A percentile compares a stretch with the other conserved stretches of the same genome.
Evolutionary conservation across 768 basidiomycete species (phyloP).

Genomic region (Coprinopsis cinerea): DNA sequence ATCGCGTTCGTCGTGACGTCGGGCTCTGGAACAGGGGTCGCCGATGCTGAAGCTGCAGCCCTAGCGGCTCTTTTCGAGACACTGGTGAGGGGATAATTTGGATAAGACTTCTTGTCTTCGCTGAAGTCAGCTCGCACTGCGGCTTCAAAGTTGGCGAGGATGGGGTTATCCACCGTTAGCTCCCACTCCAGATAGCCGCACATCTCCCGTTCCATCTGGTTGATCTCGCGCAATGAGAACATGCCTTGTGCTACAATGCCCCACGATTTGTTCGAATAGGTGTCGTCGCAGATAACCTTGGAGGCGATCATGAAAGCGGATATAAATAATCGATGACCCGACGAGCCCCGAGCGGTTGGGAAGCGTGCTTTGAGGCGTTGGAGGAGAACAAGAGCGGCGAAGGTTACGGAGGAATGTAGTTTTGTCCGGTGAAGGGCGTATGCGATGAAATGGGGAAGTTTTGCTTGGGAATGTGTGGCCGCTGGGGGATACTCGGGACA

Average conservation of each 20-base stretch:
- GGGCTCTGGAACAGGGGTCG: conserved; percentile 37
- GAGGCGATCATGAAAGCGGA: conserved; percentile 91
- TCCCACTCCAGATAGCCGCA: conserved; percentile 92
- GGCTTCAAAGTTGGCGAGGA: conserved; percentile 54
- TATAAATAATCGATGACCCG: conserved; percentile 85
- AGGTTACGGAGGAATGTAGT: conserved; percentile 64
- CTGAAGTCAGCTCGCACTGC: conserved; percentile 57
- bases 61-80: conserved; percentile 55
- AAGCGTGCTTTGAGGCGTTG: conserved; percentile 87
- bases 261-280: conserved; percentile 92
- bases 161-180: conserved; percentile 63
- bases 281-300: conserved; percentile 92
- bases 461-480: conserved; percentile 49
- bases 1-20: conserved; percentile 41
- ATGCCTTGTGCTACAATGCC: conserved; percentile 84
- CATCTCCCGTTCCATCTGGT: conserved; percentile 97
- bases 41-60: conserved; percentile 33
- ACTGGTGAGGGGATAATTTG: conserved; percentile 55
- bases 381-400: conserved; percentile 60
- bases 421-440: conserved; percentile 85
- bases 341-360: conserved; percentile 85
- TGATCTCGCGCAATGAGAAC: conserved; percentile 84
- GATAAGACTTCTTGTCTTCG: conserved; percentile 46
- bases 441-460: conserved; percentile 75
- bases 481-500: conserved; percentile 78